Percentiles rank a stretch among this genome's conserved stretches.
These are phyloP conservation scores for Boletales sp. DNA, from an alignment of 768 basidiomycete genomes.

Conservation along the genomic window DNA sequence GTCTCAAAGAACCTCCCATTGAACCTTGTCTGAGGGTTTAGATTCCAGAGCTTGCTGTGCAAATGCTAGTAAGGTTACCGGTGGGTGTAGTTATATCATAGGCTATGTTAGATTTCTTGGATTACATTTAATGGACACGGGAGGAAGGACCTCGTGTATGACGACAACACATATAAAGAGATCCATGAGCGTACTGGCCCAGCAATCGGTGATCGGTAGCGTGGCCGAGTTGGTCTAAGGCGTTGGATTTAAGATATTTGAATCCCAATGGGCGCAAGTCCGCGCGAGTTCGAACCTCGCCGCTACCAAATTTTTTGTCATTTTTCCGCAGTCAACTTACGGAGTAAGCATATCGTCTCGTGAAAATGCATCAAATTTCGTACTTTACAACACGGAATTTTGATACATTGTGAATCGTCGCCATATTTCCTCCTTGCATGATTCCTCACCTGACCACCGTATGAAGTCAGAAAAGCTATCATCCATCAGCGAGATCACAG, in stretches of 20 bases:
- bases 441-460: background rate
- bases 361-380: no score
- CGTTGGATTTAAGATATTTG: conserved; percentile 81
- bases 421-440: background rate
- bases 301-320: conserved; percentile 51
- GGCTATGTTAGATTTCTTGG: no score
- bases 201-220: conserved; percentile 40
- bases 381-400: background rate
- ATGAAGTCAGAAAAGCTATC: conserved; percentile 26
- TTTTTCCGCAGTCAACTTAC: background rate
- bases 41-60: no score
- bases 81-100: no score
- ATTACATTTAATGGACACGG: no score
- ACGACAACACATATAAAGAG: no score
- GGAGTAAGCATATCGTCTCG: no score
- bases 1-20: no score
- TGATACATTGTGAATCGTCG: background rate
- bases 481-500: background rate
- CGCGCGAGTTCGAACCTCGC: conserved; percentile 93
- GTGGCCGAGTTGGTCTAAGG: conserved; percentile 91
- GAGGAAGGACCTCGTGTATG: no score
- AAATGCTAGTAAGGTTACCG: no score
- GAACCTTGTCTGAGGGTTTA: no score
- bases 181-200: background rate
- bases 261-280: conserved; percentile 80